These are phyloP conservation scores for Sphagnum magellanicum DNA, from an alignment of 228 moss, liverwort and hornwort genomes.

Conservation along the genomic window DNA sequence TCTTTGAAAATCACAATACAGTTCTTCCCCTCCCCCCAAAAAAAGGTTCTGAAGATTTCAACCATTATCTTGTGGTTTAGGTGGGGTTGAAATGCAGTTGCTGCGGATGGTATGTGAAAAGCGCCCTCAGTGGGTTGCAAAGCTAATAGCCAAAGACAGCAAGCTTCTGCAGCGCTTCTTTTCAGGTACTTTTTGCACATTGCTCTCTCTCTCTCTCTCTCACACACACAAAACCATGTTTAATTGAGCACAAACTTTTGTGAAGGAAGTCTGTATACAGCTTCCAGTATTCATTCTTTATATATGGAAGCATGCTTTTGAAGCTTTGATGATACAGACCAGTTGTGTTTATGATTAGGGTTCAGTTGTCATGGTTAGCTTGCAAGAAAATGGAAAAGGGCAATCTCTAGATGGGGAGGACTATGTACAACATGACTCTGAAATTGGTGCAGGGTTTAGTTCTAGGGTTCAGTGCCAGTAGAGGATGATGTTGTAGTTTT, in stretches of 20 bases:
- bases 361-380: background rate
- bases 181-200: constrained; percentile 36
- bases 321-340: background rate
- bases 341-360: background rate
- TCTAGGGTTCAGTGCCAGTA: background rate
- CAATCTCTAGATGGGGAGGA: background rate
- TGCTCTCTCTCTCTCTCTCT: background rate
- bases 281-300: background rate
- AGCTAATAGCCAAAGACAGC: constrained; percentile 39
- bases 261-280: background rate
- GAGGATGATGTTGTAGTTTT: background rate
- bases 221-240: background rate
- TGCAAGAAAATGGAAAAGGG: background rate
- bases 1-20: background rate
- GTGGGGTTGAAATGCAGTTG: constrained; percentile 48
- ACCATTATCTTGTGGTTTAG: constrained; percentile 13
- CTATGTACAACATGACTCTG: background rate
- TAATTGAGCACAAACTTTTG: constrained; percentile 1
- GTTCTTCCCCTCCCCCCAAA: too few relatives aligned
- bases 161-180: constrained; percentile 50
- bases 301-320: background rate
- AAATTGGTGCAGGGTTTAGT: background rate
- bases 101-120: constrained; percentile 56
- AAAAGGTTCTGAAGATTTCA: background rate
- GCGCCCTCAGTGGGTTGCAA: constrained; percentile 36